phyloP scores from a whole-genome alignment of 2,329 filamentous ascomycete species.

The Fusarium begoniae region DNA sequence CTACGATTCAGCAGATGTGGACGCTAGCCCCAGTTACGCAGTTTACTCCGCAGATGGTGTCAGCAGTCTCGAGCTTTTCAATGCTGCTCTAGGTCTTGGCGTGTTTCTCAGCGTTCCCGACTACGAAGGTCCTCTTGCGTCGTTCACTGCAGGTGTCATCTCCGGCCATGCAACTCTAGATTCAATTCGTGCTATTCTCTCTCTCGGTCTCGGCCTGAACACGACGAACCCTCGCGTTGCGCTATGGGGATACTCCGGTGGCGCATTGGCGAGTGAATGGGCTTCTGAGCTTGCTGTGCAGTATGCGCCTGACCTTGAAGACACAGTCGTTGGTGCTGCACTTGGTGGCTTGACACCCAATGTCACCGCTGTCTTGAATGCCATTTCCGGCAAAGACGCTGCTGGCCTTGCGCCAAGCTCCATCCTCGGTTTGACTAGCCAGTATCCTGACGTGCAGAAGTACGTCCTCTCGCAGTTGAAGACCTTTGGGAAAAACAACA shows the following conservation, averaged over 20 bases:
- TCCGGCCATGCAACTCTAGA: slow-evolving; percentile 57
- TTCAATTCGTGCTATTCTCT: slow-evolving; percentile 54
- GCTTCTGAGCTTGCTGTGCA: slow-evolving; percentile 60
- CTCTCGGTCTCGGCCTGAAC: slow-evolving; percentile 46
- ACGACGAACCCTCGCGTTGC: slow-evolving; percentile 44
- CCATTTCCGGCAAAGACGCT: slow-evolving; percentile 42
- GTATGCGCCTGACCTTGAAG: slow-evolving; percentile 61
- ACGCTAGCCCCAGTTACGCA: slow-evolving; percentile 34
- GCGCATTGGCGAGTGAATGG: slow-evolving; percentile 60
- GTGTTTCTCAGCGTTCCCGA: slow-evolving; percentile 55
- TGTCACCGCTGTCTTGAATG: slow-evolving; percentile 47
- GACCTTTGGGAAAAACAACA: slow-evolving; percentile 23
- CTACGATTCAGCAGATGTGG: slow-evolving; percentile 37
- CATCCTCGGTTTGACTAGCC: slow-evolving; percentile 35
- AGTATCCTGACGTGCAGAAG: slow-evolving; percentile 31
- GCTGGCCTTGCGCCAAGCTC: slow-evolving; percentile 35
- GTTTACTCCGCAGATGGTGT: neutral
- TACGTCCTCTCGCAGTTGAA: slow-evolving; percentile 34
- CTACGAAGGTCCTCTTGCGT: slow-evolving; percentile 55
- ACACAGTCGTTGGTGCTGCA: slow-evolving; percentile 56
- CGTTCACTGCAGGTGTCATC: slow-evolving; percentile 54
- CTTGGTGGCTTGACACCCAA: slow-evolving; percentile 59
- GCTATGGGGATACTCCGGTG: slow-evolving; percentile 67
- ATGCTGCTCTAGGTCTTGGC: slow-evolving; percentile 23
- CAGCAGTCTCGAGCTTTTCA: neutral